Evolutionary conservation across 225 moss, liverwort and hornwort genomes (phyloP).

Genomic region (Bryoerythrophyllum caledonicum): DNA sequence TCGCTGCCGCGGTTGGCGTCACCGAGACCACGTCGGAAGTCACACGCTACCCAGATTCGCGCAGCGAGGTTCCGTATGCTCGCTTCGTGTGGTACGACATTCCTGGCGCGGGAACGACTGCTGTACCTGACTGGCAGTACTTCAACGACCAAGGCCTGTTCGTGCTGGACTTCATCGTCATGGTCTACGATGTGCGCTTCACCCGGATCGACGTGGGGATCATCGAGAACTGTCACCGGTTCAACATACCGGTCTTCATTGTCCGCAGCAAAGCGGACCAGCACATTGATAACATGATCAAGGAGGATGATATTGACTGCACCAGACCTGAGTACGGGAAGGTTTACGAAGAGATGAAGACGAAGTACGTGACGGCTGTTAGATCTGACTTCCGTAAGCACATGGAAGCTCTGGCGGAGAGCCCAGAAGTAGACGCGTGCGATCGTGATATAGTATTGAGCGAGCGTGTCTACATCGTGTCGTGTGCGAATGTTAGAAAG

Average conservation of each 20-base stretch:
- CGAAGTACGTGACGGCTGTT: not conserved
- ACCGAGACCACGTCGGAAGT: not conserved
- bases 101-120: not conserved
- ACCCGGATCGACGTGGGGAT: conserved; percentile 3
- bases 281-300: not conserved
- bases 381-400: not conserved
- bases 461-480: conserved; percentile 8
- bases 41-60: conserved; percentile 7
- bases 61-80: not conserved
- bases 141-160: conserved; percentile 8
- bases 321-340: not conserved
- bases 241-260: not conserved
- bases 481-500: not conserved
- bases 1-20: not conserved
- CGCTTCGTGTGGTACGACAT: not conserved
- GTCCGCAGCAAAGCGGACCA: conserved; percentile 16
- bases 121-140: not conserved
- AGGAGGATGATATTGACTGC: not conserved
- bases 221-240: not conserved
- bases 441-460: not conserved
- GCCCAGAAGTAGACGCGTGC: not conserved
- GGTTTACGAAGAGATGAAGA: not conserved
- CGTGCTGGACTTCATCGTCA: conserved; percentile 16
- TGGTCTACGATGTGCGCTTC: conserved; percentile 1
- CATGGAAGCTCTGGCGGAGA: not conserved